phyloP scores from a whole-genome alignment of 768 basidiomycete species.

The Russula griseocarnosa region DNA sequence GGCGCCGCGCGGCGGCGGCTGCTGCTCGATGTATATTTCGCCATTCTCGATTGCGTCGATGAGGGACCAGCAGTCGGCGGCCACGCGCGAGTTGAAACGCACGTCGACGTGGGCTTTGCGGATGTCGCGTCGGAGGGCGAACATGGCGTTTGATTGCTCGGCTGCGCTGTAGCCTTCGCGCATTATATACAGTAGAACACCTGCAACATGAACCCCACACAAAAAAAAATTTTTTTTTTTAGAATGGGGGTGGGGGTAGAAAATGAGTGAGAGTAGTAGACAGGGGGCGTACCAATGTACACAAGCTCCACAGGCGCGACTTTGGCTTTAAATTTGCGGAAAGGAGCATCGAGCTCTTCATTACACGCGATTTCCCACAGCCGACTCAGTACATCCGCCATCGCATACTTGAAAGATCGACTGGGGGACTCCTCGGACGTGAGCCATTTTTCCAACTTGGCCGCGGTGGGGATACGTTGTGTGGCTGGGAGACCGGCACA shows the following conservation, averaged over 20 bases:
- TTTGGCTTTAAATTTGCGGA: slow-evolving; percentile 43
- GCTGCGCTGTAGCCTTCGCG: slow-evolving; percentile 38
- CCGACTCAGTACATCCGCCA: slow-evolving; percentile 49
- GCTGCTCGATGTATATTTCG: slow-evolving; percentile 15
- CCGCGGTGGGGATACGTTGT: slow-evolving; percentile 41
- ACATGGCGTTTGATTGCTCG: slow-evolving; percentile 53
- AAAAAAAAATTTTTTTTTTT: not conserved
- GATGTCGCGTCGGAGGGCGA: slow-evolving; percentile 52
- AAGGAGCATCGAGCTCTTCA: slow-evolving; percentile 34
- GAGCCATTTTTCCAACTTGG: slow-evolving; percentile 52
- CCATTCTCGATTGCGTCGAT: slow-evolving; percentile 40
- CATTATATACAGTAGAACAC: slow-evolving; percentile 61
- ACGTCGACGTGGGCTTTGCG: slow-evolving; percentile 59
- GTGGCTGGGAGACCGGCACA: slow-evolving; percentile 49
- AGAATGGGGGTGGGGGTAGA: slow-evolving; percentile 25
- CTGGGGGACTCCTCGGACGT: slow-evolving; percentile 38
- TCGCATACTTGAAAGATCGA: slow-evolving; percentile 48
- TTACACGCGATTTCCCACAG: slow-evolving; percentile 52
- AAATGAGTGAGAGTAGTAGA: too few species aligned
- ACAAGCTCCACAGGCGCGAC: slow-evolving; percentile 75
- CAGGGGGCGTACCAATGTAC: slow-evolving; percentile 59
- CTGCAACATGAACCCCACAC: slow-evolving; percentile 36
- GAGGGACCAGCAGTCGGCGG: slow-evolving; percentile 54
- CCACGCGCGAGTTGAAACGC: slow-evolving; percentile 55
- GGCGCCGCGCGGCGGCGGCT: too few species aligned